A percentile compares a stretch with the other conserved stretches of the same genome.
phyloP scores from a whole-genome alignment of 208 protist species.

The Wallacemonas sp. region DNA sequence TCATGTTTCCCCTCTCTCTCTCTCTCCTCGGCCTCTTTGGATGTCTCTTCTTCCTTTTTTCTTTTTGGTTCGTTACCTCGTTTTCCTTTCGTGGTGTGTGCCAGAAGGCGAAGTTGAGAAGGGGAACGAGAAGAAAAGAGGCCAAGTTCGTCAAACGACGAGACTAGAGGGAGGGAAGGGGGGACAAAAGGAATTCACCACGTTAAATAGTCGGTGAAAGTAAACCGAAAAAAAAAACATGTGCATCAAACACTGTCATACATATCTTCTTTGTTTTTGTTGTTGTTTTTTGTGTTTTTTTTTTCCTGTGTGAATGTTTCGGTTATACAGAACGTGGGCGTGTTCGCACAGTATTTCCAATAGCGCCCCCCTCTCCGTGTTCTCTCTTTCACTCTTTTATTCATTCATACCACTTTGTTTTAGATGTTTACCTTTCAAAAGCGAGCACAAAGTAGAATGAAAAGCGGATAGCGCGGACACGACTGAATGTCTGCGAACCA shows the following conservation, averaged over 20 bases:
- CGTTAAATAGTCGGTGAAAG: too few species aligned
- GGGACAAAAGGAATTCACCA: too few species aligned
- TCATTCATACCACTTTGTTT: background rate
- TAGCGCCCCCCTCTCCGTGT: background rate
- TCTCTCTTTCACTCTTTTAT: conserved; percentile 12
- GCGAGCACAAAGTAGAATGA: too few species aligned
- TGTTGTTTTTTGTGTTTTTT: conserved; percentile 15
- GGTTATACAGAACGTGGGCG: background rate
- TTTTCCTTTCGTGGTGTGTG: conserved; percentile 15
- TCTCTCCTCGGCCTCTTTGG: background rate
- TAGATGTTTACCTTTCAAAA: background rate
- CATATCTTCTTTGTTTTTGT: conserved; percentile 3
- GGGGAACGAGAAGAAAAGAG: too few species aligned
- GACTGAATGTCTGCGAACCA: too few species aligned
- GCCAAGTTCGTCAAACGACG: too few species aligned
- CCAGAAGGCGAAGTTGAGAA: too few species aligned
- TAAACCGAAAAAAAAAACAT: background rate
- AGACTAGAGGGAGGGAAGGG: too few species aligned
- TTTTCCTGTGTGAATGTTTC: conserved; percentile 2
- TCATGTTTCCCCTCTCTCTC: background rate
- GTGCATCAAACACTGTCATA: conserved; percentile 1
- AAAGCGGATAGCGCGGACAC: too few species aligned
- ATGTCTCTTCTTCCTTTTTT: conserved; percentile 21
- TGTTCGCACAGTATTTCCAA: too few species aligned
- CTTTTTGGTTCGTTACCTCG: background rate